Base-by-base conservation (phyloP, 2,329 filamentous ascomycete genomes). In the Fusarium agapanthi region DNA sequence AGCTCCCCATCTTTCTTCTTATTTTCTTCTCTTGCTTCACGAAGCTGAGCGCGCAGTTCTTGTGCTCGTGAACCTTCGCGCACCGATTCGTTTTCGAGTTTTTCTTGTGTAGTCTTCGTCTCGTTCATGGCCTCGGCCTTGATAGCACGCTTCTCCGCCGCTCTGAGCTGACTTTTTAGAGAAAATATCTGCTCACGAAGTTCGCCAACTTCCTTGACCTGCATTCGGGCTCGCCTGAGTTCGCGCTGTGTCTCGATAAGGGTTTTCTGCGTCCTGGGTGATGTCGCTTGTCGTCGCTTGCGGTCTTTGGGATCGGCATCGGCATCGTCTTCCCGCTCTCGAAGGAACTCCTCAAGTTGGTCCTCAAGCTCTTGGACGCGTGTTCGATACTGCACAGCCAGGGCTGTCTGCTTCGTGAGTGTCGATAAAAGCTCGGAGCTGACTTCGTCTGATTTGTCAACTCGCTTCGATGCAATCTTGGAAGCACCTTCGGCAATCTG, bases 401-500 rank as follows among this genome's bases (percentile, higher is more conserved):
- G 81, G 5, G 86, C 84, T 4, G 88, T 90, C 77, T 91, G 89
- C 62, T 87, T 86, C 18, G 84, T 84, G 38, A 91, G 83, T 58
- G 90, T 88, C 59, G 86, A 84, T 32, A 87, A 80, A 50, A 90
- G 75, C 44, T 85, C 83, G 6, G 84, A 80, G 16, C 86, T 83
- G n/a, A 86, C 84, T 37, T 83, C 80, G 20, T 84, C 84, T 3
- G 81, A 78, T 1, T 83, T 65, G 24, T 79, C 65, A 38, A 70
- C 70, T 38, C 77, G 76, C 59, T 78, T 79, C n/a, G 79, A 77
- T 14, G 74, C 77, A 64, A 92, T 86, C 67, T 90, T 87, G 11
- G 86, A 84, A 59, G 90, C 88, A 66, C 93, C 84, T 61, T 91
- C 86, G 5, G 87, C 84, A 58, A 91, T 86, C 75, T 86, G 87